Conservation (phyloP, 1,284 basidiomycete genomes). For the Malassezia psittaci region DNA sequence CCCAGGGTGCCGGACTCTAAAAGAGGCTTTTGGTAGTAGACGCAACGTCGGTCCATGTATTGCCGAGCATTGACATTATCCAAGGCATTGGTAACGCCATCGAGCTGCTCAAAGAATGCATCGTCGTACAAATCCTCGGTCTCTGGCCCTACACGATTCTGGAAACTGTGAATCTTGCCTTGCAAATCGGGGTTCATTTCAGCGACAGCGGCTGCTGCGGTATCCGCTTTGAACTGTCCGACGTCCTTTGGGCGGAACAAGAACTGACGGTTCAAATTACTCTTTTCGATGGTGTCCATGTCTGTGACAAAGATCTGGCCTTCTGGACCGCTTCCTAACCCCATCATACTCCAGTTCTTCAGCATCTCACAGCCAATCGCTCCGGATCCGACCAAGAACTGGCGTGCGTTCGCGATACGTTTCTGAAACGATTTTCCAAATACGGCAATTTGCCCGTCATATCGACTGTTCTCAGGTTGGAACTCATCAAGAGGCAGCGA, state of each 20-base stretch:
- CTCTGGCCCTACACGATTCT: constrained; percentile 80
- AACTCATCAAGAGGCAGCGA: constrained; percentile 69
- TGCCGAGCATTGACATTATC: constrained; percentile 92
- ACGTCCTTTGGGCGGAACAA: constrained; percentile 93
- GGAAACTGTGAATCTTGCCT: constrained; percentile 77
- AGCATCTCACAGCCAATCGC: constrained; percentile 99
- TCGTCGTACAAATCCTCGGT: constrained; percentile 93
- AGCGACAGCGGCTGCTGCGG: constrained; percentile 78
- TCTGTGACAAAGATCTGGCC: constrained; percentile 91
- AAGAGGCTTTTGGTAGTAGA: constrained; percentile 91
- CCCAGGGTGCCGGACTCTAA: constrained; percentile 96
- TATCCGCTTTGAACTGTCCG: constrained; percentile 95
- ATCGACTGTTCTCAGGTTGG: constrained; percentile 70
- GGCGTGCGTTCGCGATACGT: constrained; percentile 77
- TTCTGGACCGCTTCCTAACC: constrained; percentile 68
- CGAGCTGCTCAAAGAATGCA: constrained; percentile 69
- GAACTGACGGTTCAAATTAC: constrained; percentile 96
- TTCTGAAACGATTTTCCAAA: constrained; percentile 88
- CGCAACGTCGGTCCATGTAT: constrained; percentile 98
- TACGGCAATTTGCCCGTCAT: constrained; percentile 91
- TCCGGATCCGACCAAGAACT: constrained; percentile 95
- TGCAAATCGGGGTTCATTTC: constrained; percentile 92
- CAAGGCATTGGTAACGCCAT: constrained; percentile 98
- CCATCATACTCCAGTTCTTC: constrained; percentile 99
- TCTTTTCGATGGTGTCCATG: constrained; percentile 98